Evolutionary conservation across 2,329 filamentous ascomycete genomes (phyloP).

Genomic region (Paraconiothyrium sp.): DNA sequence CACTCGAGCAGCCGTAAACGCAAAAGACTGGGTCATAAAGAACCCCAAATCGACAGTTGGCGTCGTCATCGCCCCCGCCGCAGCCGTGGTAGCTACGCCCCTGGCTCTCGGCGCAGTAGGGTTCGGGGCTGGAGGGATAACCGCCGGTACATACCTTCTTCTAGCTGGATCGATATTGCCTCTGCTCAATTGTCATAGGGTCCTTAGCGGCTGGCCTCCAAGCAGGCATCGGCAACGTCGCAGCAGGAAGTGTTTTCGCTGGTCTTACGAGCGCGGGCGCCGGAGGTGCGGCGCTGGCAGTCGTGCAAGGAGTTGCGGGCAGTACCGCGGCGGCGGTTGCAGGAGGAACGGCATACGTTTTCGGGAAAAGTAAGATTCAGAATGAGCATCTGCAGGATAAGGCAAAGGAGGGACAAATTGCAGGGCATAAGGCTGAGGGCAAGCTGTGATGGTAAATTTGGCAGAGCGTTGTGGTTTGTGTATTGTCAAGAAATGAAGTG

Average conservation of each 20-base stretch:
- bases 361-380: background rate
- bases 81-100: constrained; percentile 10
- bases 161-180: background rate
- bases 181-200: background rate
- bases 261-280: constrained; percentile 1
- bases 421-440: no score
- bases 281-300: constrained; percentile 1
- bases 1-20: constrained; percentile 5
- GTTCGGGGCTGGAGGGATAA: constrained; percentile 25
- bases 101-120: constrained; percentile 17
- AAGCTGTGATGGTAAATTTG: no score
- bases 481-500: no score
- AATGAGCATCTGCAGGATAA: background rate
- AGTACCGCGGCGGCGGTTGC: constrained; percentile 1
- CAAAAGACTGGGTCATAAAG: constrained; percentile 23
- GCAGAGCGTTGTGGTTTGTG: no score
- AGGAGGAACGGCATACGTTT: background rate
- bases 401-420: background rate
- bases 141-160: constrained; percentile 20
- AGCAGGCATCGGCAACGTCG: constrained; percentile 11
- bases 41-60: constrained; percentile 22
- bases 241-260: background rate
- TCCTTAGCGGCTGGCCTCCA: constrained; percentile 13
- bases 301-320: constrained; percentile 4
- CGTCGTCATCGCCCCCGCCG: constrained; percentile 19